A percentile compares a stretch with the other conserved stretches of the same genome.
These are phyloP conservation scores for Ziziphus jujuba DNA, from an alignment of 306 rosid species.

Conservation along the genomic window DNA sequence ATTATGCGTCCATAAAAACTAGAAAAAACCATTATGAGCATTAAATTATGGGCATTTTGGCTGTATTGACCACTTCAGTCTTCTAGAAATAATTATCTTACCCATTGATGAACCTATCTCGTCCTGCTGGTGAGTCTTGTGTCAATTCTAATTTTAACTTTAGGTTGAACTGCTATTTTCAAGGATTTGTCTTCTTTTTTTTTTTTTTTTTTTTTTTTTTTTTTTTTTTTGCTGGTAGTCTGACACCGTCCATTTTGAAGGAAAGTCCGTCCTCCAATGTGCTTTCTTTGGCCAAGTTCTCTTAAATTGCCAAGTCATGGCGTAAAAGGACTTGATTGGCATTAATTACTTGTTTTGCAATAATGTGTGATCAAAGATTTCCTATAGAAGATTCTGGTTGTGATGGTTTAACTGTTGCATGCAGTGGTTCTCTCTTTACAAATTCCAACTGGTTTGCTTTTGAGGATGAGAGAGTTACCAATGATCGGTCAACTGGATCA, in stretches of 20 bases:
- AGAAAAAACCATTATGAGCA: neutral
- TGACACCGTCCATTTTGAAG: no score
- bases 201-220: no score
- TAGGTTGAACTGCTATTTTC: no score
- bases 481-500: slow-evolving; percentile 69
- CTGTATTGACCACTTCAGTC: neutral
- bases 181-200: no score
- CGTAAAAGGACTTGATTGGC: slow-evolving; percentile 4
- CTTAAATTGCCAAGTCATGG: neutral
- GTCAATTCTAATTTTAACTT: no score
- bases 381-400: slow-evolving; percentile 3
- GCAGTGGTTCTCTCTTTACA: slow-evolving; percentile 92
- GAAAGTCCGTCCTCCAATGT: no score
- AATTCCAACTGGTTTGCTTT: slow-evolving; percentile 99
- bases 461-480: slow-evolving; percentile 65
- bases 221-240: no score
- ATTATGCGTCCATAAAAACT: neutral
- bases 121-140: neutral
- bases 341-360: neutral
- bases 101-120: neutral
- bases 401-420: slow-evolving; percentile 23
- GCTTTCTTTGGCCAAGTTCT: no score
- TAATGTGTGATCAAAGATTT: neutral
- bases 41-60: neutral
- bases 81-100: neutral